Conservation (phyloP, 768 basidiomycete species). For the Galerina marginata region DNA sequence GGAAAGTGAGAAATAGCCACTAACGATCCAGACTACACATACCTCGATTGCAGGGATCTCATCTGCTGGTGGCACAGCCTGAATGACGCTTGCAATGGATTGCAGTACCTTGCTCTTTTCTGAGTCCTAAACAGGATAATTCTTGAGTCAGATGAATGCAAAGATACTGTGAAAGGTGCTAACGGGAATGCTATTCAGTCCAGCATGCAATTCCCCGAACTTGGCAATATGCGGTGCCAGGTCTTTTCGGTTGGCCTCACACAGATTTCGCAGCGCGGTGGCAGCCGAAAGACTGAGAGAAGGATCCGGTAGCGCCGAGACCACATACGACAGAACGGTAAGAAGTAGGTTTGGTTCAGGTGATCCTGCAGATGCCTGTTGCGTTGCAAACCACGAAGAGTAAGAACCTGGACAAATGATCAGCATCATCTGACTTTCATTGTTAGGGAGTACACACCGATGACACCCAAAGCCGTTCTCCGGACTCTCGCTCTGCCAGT, state of each 20-base stretch:
- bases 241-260: conserved; percentile 87
- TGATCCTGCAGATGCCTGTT: conserved; percentile 24
- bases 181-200: conserved; percentile 76
- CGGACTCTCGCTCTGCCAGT: conserved; percentile 69
- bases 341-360: conserved; percentile 56
- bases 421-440: neutral
- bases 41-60: conserved; percentile 82
- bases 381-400: conserved; percentile 79
- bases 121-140: conserved; percentile 56
- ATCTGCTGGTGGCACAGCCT: conserved; percentile 81
- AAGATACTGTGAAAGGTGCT: conserved; percentile 26
- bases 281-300: conserved; percentile 74
- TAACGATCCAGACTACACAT: conserved; percentile 18
- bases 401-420: conserved; percentile 58
- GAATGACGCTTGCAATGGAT: conserved; percentile 91
- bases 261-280: conserved; percentile 81
- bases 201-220: conserved; percentile 84
- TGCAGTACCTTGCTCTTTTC: conserved; percentile 92
- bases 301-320: conserved; percentile 70
- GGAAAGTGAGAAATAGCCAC: neutral
- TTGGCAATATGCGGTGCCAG: conserved; percentile 84
- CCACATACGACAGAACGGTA: conserved; percentile 70
- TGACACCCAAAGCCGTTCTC: conserved; percentile 73
- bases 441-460: conserved; percentile 53
- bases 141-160: neutral